Conservation (phyloP, 2,329 filamentous ascomycete species). For the Lomentospora prolificans region DNA sequence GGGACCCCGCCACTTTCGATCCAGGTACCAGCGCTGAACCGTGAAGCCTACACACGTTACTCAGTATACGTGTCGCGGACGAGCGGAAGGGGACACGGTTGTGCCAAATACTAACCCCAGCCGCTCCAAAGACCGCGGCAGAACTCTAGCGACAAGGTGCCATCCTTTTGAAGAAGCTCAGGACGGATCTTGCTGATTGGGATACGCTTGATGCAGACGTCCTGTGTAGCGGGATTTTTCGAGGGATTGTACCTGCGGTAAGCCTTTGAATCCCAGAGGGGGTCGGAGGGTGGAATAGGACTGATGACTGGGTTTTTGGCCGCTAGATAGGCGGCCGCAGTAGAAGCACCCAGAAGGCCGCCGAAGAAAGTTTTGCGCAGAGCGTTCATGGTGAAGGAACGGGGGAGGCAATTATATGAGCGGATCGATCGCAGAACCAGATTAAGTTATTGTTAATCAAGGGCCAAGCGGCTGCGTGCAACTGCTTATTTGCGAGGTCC, state of each 20-base stretch:
- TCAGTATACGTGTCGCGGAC: neutral
- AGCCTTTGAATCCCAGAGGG: constrained; percentile 46
- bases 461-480: too few relatives aligned
- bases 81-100: neutral
- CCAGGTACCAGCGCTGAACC: constrained; percentile 47
- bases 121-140: constrained; percentile 60
- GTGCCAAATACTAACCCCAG: constrained; percentile 37
- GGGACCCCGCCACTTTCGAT: constrained; percentile 47
- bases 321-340: constrained; percentile 39
- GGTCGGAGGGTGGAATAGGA: constrained; percentile 47
- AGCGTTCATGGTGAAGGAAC: too few relatives aligned
- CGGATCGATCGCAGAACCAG: too few relatives aligned
- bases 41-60: constrained; percentile 36
- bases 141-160: constrained; percentile 51
- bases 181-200: constrained; percentile 55
- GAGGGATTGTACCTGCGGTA: constrained; percentile 53
- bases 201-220: constrained; percentile 53
- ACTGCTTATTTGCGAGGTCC: too few relatives aligned
- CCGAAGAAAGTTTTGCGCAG: constrained; percentile 35
- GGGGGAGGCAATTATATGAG: too few relatives aligned
- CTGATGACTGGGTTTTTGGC: constrained; percentile 46
- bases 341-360: constrained; percentile 37
- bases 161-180: constrained; percentile 51
- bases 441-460: too few relatives aligned
- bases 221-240: constrained; percentile 52